Percentiles rank a stretch among this genome's conserved stretches.
Evolutionary conservation across 1,139 yeast species (phyloP).

Genomic region (Taphrina communis): DNA sequence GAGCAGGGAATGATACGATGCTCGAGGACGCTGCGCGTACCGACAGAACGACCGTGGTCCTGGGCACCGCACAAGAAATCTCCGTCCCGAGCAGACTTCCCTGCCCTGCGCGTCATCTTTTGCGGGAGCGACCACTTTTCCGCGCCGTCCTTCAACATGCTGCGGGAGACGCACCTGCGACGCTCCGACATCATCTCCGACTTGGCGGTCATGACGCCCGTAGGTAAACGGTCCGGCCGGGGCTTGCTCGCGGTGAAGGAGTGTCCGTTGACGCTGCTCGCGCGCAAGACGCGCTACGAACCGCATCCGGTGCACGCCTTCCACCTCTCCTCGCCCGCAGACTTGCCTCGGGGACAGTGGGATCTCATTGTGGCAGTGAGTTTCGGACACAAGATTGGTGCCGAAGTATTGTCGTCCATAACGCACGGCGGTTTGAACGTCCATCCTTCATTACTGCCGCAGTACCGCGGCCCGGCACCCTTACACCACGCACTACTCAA

Average conservation of each 20-base stretch:
- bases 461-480: slow-evolving; percentile 87
- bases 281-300: slow-evolving; percentile 4
- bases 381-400: slow-evolving; percentile 81
- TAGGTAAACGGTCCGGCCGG: slow-evolving; percentile 75
- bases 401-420: slow-evolving; percentile 58
- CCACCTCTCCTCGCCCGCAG: slow-evolving; percentile 13
- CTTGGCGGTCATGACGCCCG: slow-evolving; percentile 69
- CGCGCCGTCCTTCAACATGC: slow-evolving; percentile 60
- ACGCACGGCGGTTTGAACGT: slow-evolving; percentile 79
- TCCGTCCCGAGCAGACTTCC: slow-evolving; percentile 18
- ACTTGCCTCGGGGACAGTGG: slow-evolving; percentile 49
- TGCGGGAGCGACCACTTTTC: slow-evolving; percentile 87
- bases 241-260: slow-evolving; percentile 53
- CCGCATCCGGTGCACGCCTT: slow-evolving; percentile 9
- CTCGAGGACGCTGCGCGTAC: slow-evolving; percentile 12
- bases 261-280: slow-evolving; percentile 27
- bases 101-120: slow-evolving; percentile 59
- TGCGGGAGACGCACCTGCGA: slow-evolving; percentile 54
- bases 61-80: slow-evolving; percentile 34
- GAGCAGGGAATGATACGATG: slow-evolving; percentile 7
- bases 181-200: slow-evolving; percentile 53
- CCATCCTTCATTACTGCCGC: slow-evolving; percentile 91
- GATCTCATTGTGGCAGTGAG: slow-evolving; percentile 86
- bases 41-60: slow-evolving; percentile 38
- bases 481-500: slow-evolving; percentile 77